Evolutionary conservation across 192 early-diverging fungal genomes (phyloP).

Genomic region (Coemansia sp.): DNA sequence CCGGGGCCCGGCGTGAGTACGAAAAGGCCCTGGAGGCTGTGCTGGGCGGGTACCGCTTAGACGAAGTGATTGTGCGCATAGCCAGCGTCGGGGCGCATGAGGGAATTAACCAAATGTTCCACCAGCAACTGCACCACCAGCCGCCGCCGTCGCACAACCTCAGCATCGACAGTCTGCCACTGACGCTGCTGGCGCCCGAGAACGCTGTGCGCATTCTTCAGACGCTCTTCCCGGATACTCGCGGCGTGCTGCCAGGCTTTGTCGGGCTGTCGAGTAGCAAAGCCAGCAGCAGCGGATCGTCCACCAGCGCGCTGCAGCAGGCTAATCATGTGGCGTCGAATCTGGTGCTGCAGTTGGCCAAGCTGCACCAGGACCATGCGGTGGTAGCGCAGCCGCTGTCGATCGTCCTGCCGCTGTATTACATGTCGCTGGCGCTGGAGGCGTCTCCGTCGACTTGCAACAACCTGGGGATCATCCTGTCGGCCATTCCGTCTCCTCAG

Average conservation of each 20-base stretch:
- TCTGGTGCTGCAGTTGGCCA: constrained; percentile 83
- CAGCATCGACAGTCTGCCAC: constrained; percentile 47
- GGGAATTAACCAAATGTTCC: constrained; percentile 48
- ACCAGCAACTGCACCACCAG: constrained; percentile 35
- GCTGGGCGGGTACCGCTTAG: constrained; percentile 59
- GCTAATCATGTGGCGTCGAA: constrained; percentile 51
- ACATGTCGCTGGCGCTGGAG: constrained; percentile 74
- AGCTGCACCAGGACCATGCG: constrained; percentile 82
- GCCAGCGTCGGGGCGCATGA: constrained; percentile 46
- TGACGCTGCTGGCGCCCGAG: constrained; percentile 61
- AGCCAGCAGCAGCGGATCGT: constrained; percentile 20
- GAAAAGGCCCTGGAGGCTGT: constrained; percentile 78
- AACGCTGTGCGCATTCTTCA: constrained; percentile 63
- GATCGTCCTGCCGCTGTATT: constrained; percentile 81
- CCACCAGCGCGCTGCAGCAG: constrained; percentile 44
- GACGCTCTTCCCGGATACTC: constrained; percentile 61
- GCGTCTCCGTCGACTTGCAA: constrained; percentile 91
- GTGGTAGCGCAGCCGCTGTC: constrained; percentile 61
- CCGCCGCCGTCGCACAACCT: constrained; percentile 28
- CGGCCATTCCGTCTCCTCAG: constrained; percentile 64
- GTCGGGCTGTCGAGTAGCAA: constrained; percentile 26
- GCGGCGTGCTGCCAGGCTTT: constrained; percentile 72
- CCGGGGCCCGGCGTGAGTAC: constrained; percentile 78
- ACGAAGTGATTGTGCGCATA: constrained; percentile 54
- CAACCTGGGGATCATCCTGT: constrained; percentile 84